Base-by-base conservation (phyloP, 192 early-diverging fungal genomes). In the Mortierella alpina region DNA sequence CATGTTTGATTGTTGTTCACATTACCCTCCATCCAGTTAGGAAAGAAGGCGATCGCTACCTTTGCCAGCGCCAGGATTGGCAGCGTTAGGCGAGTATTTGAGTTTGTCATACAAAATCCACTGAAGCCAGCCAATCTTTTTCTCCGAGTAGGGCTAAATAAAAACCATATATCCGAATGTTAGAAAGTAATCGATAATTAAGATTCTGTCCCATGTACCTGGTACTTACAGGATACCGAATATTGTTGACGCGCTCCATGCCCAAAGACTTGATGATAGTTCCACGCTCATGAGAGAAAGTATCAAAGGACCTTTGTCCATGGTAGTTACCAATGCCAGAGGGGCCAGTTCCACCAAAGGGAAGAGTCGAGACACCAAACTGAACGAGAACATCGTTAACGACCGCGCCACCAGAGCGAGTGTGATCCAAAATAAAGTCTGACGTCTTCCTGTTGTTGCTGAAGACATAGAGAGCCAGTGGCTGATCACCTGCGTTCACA, bases 321-420 rank as follows among this genome's bases (percentile, higher is more conserved):
- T 94, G 95, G 81, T 97, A 98, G 48, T 70, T 85, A 59, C 97
- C 97, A 44, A 95, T 88, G 1, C 97, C 97, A 9, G 95, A 96
- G 0, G 82, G 72, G 0, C 96, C 96, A 0, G 93, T 88, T 53
- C 96, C 97, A 54, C 95, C 96, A 80, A 97, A 98, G 51, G 96
- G 96, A n/a, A 94, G 65, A 22, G 72, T 68, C 44, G 80, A 48
- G 22, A 86, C 70, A 46, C 79, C 63, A 64, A 86, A 88, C 73
- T 93, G 91, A 63, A 94, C 84, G 67, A 95, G 66, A 11, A 88
- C 84, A 75, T 98, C 96, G 82, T 99, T 99, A 67, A 94, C 89
- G 22, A 86, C 69, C 8, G 87, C 92, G 58, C 84, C 85, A 46
- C 97, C 97, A 9, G 95, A 94, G 61, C 88, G 88, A 7, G 93